phyloP scores from a whole-genome alignment of 106 monocot genomes.

The Acorus gramineus region DNA sequence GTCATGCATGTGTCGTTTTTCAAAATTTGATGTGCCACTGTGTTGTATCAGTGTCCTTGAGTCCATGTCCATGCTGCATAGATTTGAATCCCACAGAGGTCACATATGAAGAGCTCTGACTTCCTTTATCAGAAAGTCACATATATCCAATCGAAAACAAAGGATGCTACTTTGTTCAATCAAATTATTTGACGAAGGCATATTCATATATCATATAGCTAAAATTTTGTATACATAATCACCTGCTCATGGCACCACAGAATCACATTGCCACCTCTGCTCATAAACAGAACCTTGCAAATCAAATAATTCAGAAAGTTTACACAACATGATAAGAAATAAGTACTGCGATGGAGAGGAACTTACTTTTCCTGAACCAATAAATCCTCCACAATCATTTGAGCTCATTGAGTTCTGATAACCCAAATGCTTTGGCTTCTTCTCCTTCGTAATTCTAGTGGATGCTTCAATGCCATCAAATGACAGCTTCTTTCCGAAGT shows the following conservation, averaged over 20 bases:
- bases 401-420: slow-evolving; percentile 36
- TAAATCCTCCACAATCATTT: slow-evolving; percentile 34
- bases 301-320: slow-evolving; percentile 7
- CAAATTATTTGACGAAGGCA: too few species aligned
- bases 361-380: slow-evolving; percentile 51
- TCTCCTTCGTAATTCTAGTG: slow-evolving; percentile 67
- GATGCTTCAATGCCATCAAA: slow-evolving; percentile 47
- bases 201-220: too few species aligned
- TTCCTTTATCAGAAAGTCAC: neutral
- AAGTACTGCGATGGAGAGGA: neutral
- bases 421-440: slow-evolving; percentile 60
- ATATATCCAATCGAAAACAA: neutral
- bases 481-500: slow-evolving; percentile 49
- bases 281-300: slow-evolving; percentile 57
- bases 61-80: too few species aligned
- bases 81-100: too few species aligned
- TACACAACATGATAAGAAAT: neutral
- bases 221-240: neutral
- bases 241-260: slow-evolving; percentile 63
- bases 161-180: neutral
- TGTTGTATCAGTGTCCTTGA: too few species aligned
- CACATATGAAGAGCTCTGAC: too few species aligned
- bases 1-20: too few species aligned
- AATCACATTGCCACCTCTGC: slow-evolving; percentile 51
- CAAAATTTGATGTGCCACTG: too few species aligned